These are phyloP conservation scores for Nitzschia sp. DNA, from an alignment of 108 stramenopile genomes.

Conservation along the genomic window DNA sequence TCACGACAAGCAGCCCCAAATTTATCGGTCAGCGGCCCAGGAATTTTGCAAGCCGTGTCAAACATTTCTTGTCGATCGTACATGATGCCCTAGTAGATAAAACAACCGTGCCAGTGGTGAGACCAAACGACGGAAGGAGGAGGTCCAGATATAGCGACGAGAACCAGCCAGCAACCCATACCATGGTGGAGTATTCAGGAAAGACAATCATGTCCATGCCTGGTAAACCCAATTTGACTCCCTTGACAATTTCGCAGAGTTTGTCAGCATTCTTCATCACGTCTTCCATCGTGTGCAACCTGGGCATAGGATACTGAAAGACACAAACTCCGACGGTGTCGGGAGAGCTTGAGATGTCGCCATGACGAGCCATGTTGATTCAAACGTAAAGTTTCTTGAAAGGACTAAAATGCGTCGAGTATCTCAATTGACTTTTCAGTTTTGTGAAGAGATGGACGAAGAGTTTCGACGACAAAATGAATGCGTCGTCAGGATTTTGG, in stretches of 20 bases:
- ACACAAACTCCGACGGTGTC: constrained; percentile 85
- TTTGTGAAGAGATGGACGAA: too few species aligned
- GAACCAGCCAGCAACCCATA: too few species aligned
- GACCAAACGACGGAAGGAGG: neutral
- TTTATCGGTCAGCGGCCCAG: constrained; percentile 68
- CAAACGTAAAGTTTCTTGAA: neutral
- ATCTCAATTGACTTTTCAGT: too few species aligned
- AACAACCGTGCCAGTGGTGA: neutral
- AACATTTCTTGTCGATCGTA: constrained; percentile 86
- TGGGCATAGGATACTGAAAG: constrained; percentile 85
- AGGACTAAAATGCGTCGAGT: too few species aligned
- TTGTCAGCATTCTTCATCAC: constrained; percentile 71
- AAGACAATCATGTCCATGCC: constrained; percentile 85
- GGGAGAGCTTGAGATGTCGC: constrained; percentile 59
- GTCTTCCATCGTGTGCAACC: constrained; percentile 73
- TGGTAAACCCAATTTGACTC: constrained; percentile 72
- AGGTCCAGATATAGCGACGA: neutral
- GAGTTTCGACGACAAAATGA: too few species aligned
- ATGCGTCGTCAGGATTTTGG: too few species aligned
- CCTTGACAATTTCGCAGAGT: constrained; percentile 81
- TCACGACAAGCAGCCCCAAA: constrained; percentile 66
- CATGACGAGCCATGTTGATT: constrained; percentile 68
- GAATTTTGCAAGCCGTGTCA: constrained; percentile 74
- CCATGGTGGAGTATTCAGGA: constrained; percentile 80
- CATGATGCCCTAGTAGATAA: constrained; percentile 63